Percentiles rank a stretch among this genome's conserved stretches.
Conservation (phyloP, 805 yeast genomes). For the Hagleromyces aurorensis region DNA sequence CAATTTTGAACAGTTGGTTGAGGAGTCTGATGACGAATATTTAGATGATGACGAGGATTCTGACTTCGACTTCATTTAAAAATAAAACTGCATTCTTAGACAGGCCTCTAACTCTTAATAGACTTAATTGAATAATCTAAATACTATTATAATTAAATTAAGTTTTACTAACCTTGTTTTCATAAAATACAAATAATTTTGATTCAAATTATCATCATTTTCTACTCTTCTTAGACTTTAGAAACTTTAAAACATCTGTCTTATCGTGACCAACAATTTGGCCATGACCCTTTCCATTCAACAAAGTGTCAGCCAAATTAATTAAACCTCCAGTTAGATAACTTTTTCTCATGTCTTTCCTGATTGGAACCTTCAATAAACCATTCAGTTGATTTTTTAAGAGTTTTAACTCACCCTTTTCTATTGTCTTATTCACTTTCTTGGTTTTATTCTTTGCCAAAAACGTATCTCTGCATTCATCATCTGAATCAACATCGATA, state of each 20-base stretch:
- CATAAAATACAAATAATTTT: too few relatives aligned
- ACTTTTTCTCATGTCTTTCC: slow-evolving; percentile 58
- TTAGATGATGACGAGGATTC: slow-evolving; percentile 56
- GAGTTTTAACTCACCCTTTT: slow-evolving; percentile 40
- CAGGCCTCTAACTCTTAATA: slow-evolving; percentile 1
- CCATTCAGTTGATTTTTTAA: slow-evolving; percentile 46
- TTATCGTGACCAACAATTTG: slow-evolving; percentile 63
- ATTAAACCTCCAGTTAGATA: slow-evolving; percentile 73
- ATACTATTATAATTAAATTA: slow-evolving; percentile 1
- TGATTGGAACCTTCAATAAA: slow-evolving; percentile 44
- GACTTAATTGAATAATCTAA: slow-evolving; percentile 1
- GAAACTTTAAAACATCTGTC: slow-evolving; percentile 58
- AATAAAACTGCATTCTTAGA: slow-evolving; percentile 1
- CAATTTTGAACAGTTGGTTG: slow-evolving; percentile 90
- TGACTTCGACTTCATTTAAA: slow-evolving; percentile 32
- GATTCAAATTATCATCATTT: too few relatives aligned
- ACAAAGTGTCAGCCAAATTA: slow-evolving; percentile 70
- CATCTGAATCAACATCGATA: slow-evolving; percentile 57
- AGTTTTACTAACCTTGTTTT: slow-evolving; percentile 2
- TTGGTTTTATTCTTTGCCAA: slow-evolving; percentile 55
- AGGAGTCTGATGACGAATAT: slow-evolving; percentile 83
- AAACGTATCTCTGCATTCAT: slow-evolving; percentile 45
- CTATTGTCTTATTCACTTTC: slow-evolving; percentile 44
- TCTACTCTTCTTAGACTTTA: slow-evolving; percentile 32
- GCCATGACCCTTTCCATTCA: slow-evolving; percentile 58